Evolutionary conservation across 2,329 filamentous ascomycete genomes (phyloP).

Genomic region (Myriosclerotinia curreyana): DNA sequence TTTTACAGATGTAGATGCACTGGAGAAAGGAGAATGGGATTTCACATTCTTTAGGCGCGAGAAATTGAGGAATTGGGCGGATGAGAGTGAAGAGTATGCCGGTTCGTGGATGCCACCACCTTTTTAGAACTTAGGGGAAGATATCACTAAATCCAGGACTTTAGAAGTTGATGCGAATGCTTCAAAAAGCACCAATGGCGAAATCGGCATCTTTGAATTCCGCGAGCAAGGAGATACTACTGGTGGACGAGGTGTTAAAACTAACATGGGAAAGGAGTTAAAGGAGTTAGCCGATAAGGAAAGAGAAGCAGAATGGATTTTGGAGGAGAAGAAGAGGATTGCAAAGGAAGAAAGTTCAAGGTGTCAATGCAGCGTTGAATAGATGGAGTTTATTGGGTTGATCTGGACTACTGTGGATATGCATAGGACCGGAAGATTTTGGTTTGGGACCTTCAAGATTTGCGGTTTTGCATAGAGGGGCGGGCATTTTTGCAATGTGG

Average conservation of each 20-base stretch:
- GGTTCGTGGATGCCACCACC: constrained; percentile 22
- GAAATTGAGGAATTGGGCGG: constrained; percentile 57
- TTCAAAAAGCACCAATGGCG: not conserved
- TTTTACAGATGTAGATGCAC: constrained; percentile 47
- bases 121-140: not conserved
- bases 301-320: constrained; percentile 2
- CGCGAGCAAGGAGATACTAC: constrained; percentile 11
- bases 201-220: not conserved
- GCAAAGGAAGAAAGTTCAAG: not conserved
- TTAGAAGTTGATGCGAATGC: constrained; percentile 16
- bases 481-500: not conserved
- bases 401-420: not conserved
- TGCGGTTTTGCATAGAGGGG: not conserved
- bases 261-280: constrained; percentile 3
- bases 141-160: constrained; percentile 2
- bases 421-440: not conserved
- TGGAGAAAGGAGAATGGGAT: constrained; percentile 83
- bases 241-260: constrained; percentile 14
- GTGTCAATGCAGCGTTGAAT: not conserved
- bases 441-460: not conserved
- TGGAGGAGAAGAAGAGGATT: constrained; percentile 8
- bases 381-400: not conserved
- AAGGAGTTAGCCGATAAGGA: not conserved
- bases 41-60: constrained; percentile 77
- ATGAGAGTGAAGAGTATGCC: constrained; percentile 31